These are phyloP conservation scores for Kalanchoe fedtschenkoi DNA, from an alignment of 164 flowering plant genomes.

Conservation along the genomic window DNA sequence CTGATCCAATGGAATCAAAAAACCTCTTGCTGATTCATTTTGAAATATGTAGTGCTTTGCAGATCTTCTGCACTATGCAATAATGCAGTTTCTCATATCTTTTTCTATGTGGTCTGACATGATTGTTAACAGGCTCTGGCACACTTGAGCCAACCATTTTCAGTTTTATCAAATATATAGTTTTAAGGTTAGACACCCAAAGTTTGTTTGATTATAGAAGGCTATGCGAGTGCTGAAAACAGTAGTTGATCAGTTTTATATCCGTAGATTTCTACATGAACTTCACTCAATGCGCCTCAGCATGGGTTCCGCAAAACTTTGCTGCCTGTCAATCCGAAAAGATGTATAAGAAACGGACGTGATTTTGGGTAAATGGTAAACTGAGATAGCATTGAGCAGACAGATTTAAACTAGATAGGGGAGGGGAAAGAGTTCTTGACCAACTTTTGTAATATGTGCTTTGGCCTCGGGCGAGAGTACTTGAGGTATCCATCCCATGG, in stretches of 20 bases:
- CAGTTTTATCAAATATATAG: too few species aligned
- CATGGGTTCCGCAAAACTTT: slow-evolving; percentile 55
- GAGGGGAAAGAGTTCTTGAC: slow-evolving; percentile 10
- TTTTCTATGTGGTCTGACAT: too few species aligned
- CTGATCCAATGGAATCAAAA: not conserved
- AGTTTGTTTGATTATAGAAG: too few species aligned
- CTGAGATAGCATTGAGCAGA: not conserved
- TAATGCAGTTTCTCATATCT: not conserved
- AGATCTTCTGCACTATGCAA: slow-evolving; percentile 3
- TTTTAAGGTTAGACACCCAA: too few species aligned
- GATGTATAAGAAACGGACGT: not conserved
- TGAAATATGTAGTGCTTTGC: not conserved
- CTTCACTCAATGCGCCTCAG: slow-evolving; percentile 30
- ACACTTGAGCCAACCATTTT: too few species aligned
- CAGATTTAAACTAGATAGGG: not conserved
- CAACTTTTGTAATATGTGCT: slow-evolving; percentile 70
- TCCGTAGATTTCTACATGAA: not conserved
- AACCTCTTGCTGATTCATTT: not conserved
- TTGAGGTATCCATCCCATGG: slow-evolving; percentile 99
- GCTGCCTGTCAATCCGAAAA: slow-evolving; percentile 41
- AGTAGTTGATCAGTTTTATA: too few species aligned
- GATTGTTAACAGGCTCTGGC: too few species aligned
- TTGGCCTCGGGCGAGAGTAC: slow-evolving; percentile 92
- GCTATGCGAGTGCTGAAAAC: too few species aligned
- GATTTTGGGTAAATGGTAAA: not conserved